Percentiles rank a stretch among this genome's conserved stretches.
Conservation (phyloP, 2,329 filamentous ascomycete genomes). For the Dryadomyces quercus-mongolicae region DNA sequence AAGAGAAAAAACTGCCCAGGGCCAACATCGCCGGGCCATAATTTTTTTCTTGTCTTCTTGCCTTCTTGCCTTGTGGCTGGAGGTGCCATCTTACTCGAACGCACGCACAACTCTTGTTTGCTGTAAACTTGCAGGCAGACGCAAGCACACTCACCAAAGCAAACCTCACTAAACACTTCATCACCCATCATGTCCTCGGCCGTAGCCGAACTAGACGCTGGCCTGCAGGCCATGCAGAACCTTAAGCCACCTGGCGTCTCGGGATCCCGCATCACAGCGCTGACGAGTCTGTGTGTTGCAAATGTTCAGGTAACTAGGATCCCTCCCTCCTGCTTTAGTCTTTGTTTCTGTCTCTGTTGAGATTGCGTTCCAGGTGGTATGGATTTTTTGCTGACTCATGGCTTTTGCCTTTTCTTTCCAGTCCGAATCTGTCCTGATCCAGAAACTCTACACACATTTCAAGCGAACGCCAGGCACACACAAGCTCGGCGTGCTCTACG, state of each 20-base stretch:
- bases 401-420: conserved; percentile 22
- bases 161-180: conserved; percentile 13
- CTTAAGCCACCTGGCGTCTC: conserved; percentile 92
- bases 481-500: conserved; percentile 98
- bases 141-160: background rate
- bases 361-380: too few species aligned
- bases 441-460: conserved; percentile 95
- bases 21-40: background rate
- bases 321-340: too few species aligned
- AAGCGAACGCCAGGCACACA: conserved; percentile 89
- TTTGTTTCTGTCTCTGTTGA: too few species aligned
- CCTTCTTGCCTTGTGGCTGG: too few species aligned
- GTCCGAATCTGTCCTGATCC: conserved; percentile 90
- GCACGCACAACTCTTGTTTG: background rate
- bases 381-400: background rate
- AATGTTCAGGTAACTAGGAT: conserved; percentile 70
- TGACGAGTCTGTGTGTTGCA: conserved; percentile 77
- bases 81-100: background rate
- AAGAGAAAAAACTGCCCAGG: background rate
- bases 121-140: background rate
- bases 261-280: conserved; percentile 75
- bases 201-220: conserved; percentile 81
- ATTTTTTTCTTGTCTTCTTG: background rate
- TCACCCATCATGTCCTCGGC: conserved; percentile 54
- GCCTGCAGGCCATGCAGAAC: conserved; percentile 81